Percentiles rank a stretch among this genome's conserved stretches.
These are phyloP conservation scores for Letharia columbiana DNA, from an alignment of 495 filamentous ascomycete species.

Conservation along the genomic window DNA sequence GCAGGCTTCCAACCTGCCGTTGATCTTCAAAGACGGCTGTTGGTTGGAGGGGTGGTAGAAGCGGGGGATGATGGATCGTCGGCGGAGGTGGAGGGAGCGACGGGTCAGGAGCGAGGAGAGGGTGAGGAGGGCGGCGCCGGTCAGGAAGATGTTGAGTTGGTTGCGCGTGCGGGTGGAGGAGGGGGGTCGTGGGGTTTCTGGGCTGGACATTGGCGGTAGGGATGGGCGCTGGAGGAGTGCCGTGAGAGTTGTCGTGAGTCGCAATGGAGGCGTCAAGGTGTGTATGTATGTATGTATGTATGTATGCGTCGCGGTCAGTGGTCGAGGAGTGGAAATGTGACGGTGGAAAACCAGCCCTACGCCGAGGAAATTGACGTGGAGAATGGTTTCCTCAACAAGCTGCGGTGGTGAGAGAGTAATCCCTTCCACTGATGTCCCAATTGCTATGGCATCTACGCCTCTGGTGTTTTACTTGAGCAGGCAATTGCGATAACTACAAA, in stretches of 20 bases:
- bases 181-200: neutral
- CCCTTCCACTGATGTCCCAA: too few relatives aligned
- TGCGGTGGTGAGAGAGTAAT: too few relatives aligned
- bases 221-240: neutral
- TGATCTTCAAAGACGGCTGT: slow-evolving; percentile 30
- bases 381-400: too few relatives aligned
- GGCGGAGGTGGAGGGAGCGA: slow-evolving; percentile 51
- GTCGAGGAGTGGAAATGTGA: neutral
- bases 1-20: slow-evolving; percentile 56
- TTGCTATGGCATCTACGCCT: neutral
- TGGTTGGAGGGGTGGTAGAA: slow-evolving; percentile 54
- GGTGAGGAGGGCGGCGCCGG: slow-evolving; percentile 62
- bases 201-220: slow-evolving; percentile 12
- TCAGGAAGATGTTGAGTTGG: slow-evolving; percentile 47
- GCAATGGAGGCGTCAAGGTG: neutral
- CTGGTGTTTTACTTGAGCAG: neutral
- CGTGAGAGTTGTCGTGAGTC: neutral
- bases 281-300: too few relatives aligned
- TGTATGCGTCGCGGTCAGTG: neutral
- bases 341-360: neutral
- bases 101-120: slow-evolving; percentile 63
- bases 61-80: slow-evolving; percentile 45
- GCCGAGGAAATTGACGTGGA: neutral
- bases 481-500: neutral
- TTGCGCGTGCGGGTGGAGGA: slow-evolving; percentile 22